A percentile compares a stretch with the other conserved stretches of the same genome.
These are phyloP conservation scores for Pestalotiopsis sp. DNA, from an alignment of 2,329 filamentous ascomycete genomes.

Conservation along the genomic window DNA sequence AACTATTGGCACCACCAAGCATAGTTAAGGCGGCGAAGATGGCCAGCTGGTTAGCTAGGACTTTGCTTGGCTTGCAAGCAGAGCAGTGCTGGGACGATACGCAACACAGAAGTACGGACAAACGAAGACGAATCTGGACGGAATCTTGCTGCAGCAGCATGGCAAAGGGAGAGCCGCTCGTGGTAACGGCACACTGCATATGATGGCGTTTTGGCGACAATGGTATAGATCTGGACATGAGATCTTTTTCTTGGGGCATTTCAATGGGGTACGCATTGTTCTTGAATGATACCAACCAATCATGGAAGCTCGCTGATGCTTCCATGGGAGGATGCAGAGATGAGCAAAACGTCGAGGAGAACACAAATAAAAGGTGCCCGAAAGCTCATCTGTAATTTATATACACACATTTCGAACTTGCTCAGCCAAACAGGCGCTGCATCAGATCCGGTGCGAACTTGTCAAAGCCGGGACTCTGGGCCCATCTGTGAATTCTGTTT, in stretches of 20 bases:
- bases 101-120: neutral
- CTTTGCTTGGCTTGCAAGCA: neutral
- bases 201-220: slow-evolving; percentile 13
- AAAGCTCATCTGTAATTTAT: neutral
- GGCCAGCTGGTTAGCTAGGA: neutral
- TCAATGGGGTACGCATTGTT: slow-evolving; percentile 33
- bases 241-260: slow-evolving; percentile 15
- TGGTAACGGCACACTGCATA: slow-evolving; percentile 14
- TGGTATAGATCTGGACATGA: neutral
- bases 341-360: neutral
- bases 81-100: neutral
- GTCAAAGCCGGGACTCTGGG: slow-evolving; percentile 68
- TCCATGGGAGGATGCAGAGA: slow-evolving; percentile 12
- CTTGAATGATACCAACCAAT: slow-evolving; percentile 33
- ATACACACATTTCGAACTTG: neutral
- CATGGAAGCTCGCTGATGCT: slow-evolving; percentile 29
- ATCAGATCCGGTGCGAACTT: slow-evolving; percentile 69
- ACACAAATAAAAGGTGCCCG: neutral
- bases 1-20: slow-evolving; percentile 83
- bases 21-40: slow-evolving; percentile 43
- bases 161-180: neutral
- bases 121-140: neutral
- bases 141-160: neutral
- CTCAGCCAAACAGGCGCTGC: slow-evolving; percentile 62
- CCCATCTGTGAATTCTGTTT: slow-evolving; percentile 79